These are phyloP conservation scores for Porphyrellus cyaneotinctus DNA, from an alignment of 768 basidiomycete genomes.

Conservation along the genomic window DNA sequence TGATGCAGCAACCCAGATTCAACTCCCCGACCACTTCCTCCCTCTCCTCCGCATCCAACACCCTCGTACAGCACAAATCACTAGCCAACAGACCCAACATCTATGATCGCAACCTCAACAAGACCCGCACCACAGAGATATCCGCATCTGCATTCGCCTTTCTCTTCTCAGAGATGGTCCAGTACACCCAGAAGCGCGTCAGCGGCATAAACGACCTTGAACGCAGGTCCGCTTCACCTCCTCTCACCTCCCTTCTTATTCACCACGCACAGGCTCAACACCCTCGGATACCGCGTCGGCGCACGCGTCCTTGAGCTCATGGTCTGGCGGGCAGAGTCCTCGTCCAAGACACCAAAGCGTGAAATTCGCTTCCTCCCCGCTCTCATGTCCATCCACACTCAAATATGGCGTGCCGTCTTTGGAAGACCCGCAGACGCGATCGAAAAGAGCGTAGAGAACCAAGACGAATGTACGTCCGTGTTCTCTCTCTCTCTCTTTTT, in stretches of 20 bases:
- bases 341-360: slow-evolving; percentile 86
- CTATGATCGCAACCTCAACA: slow-evolving; percentile 87
- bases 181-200: slow-evolving; percentile 95
- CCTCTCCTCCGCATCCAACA: slow-evolving; percentile 66
- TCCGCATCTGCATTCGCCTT: slow-evolving; percentile 82
- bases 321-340: slow-evolving; percentile 72
- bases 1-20: slow-evolving; percentile 1
- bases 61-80: slow-evolving; percentile 39
- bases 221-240: slow-evolving; percentile 56
- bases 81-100: slow-evolving; percentile 61
- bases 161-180: slow-evolving; percentile 88
- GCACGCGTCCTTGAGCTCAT: slow-evolving; percentile 82
- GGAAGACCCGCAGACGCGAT: slow-evolving; percentile 92
- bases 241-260: neutral
- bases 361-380: slow-evolving; percentile 88
- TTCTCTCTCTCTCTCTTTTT: neutral
- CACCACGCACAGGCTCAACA: slow-evolving; percentile 63
- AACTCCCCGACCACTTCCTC: slow-evolving; percentile 43
- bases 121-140: slow-evolving; percentile 80
- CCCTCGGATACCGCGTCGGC: slow-evolving; percentile 90
- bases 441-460: slow-evolving; percentile 93
- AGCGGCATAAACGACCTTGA: slow-evolving; percentile 94
- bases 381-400: slow-evolving; percentile 91
- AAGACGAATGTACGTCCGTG: slow-evolving; percentile 78
- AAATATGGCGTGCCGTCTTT: slow-evolving; percentile 93